Conservation (phyloP, 441 rosid genomes). For the Theobroma grandiflorum region DNA sequence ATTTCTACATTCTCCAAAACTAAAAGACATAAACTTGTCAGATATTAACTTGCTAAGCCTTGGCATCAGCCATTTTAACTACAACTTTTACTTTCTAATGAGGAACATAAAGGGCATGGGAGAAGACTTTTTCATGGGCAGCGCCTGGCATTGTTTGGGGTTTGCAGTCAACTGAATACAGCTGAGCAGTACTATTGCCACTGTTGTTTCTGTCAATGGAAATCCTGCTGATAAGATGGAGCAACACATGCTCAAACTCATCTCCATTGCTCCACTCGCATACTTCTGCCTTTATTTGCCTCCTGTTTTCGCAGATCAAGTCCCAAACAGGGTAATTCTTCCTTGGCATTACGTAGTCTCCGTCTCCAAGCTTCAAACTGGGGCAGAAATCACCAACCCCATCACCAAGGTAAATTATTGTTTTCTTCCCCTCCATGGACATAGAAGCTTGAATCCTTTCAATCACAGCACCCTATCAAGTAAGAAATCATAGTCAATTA, state of each 20-base stretch:
- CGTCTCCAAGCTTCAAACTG: constrained; percentile 57
- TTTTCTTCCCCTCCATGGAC: constrained; percentile 38
- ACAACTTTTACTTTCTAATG: background rate
- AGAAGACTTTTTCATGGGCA: constrained; percentile 36
- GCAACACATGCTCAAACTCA: constrained; percentile 53
- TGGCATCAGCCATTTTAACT: background rate
- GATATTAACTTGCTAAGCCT: background rate
- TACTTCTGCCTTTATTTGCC: constrained; percentile 59
- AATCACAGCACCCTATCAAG: constrained; percentile 58
- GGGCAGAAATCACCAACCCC: constrained; percentile 87
- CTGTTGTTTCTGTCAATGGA: constrained; percentile 25
- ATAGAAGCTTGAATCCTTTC: constrained; percentile 67
- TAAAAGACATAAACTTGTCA: background rate
- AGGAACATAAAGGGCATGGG: background rate
- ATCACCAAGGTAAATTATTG: constrained; percentile 78
- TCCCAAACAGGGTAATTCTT: constrained; percentile 86
- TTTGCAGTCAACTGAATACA: constrained; percentile 54
- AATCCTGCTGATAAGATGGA: constrained; percentile 40
- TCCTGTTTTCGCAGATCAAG: constrained; percentile 59
- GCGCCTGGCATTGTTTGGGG: constrained; percentile 47
- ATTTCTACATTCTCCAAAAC: background rate
- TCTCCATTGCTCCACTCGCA: constrained; percentile 80
- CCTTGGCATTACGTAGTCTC: constrained; percentile 83
- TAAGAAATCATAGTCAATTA: background rate
- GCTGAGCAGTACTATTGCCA: background rate